Percentiles rank a stretch among this genome's conserved stretches.
phyloP scores from a whole-genome alignment of 2,329 filamentous ascomycete species.

The Leptographium flavum region DNA sequence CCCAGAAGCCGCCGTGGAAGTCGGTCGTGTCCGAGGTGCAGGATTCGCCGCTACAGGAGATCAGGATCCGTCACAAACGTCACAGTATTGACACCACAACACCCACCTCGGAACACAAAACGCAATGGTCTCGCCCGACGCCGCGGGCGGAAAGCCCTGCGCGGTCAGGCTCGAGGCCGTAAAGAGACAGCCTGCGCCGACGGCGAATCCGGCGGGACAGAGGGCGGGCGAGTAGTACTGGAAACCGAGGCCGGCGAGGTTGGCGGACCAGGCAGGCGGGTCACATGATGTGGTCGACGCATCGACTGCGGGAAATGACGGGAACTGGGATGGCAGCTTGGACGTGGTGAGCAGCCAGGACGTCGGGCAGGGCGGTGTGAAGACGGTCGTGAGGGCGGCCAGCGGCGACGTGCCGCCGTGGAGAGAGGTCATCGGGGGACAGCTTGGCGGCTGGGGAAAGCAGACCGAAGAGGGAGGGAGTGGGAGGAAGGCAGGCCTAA shows the following conservation, averaged over 20 bases:
- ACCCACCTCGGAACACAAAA: conserved; percentile 14
- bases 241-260: conserved; percentile 22
- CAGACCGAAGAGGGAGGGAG: not conserved
- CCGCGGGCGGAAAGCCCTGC: conserved; percentile 10
- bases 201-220: conserved; percentile 22
- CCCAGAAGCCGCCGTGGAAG: conserved; percentile 25
- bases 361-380: conserved; percentile 23
- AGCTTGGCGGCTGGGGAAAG: not conserved
- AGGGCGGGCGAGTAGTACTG: conserved; percentile 26
- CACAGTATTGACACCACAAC: no score
- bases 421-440: conserved; percentile 7
- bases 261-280: conserved; percentile 21
- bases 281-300: conserved; percentile 12
- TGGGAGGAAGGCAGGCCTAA: not conserved
- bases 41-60: conserved; percentile 18
- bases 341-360: conserved; percentile 26
- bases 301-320: conserved; percentile 17
- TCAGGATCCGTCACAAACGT: not conserved
- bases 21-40: conserved; percentile 27
- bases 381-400: conserved; percentile 25
- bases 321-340: conserved; percentile 24
- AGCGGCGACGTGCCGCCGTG: conserved; percentile 18
- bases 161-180: conserved; percentile 4
- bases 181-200: conserved; percentile 17
- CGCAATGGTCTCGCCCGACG: conserved; percentile 11